A percentile compares a stretch with the other conserved stretches of the same genome.
These are phyloP conservation scores for Corymbia maculata DNA, from an alignment of 345 rosid species.

Conservation along the genomic window DNA sequence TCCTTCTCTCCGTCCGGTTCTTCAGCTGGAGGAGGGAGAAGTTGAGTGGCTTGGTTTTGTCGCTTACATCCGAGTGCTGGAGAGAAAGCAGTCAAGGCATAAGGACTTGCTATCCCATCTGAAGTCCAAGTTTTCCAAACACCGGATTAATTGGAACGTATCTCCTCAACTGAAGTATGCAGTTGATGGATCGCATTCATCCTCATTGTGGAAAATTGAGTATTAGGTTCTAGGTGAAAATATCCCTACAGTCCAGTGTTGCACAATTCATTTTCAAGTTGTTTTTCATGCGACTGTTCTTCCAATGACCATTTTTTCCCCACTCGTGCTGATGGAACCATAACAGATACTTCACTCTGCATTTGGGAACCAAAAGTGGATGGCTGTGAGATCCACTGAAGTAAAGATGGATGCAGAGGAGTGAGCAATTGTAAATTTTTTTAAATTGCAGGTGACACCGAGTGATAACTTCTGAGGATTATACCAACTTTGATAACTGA, in stretches of 20 bases:
- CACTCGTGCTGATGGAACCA: neutral
- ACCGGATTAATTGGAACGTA: conserved; percentile 6
- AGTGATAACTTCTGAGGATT: neutral
- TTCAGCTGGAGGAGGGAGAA: conserved; percentile 34
- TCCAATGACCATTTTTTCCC: neutral
- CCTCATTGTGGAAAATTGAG: conserved; percentile 52
- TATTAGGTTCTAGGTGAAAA: conserved; percentile 19
- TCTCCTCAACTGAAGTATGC: conserved; percentile 42
- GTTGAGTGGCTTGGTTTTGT: conserved; percentile 73
- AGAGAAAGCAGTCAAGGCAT: conserved; percentile 55
- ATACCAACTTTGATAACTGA: neutral
- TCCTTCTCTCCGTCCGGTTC: conserved; percentile 20
- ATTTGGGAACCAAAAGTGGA: neutral
- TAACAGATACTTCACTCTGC: neutral
- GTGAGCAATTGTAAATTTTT: neutral
- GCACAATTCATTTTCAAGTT: neutral
- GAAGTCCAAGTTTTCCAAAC: conserved; percentile 24
- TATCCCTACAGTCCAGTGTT: neutral
- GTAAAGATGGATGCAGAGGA: neutral
- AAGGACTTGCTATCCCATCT: conserved; percentile 27
- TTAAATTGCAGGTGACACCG: neutral
- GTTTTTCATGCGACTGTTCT: neutral
- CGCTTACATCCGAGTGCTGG: conserved; percentile 50
- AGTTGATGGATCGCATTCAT: conserved; percentile 48
- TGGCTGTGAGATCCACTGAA: neutral